A percentile compares a stretch with the other conserved stretches of the same genome.
phyloP scores from a whole-genome alignment of 106 monocot species.

The Triglochin maritima region DNA sequence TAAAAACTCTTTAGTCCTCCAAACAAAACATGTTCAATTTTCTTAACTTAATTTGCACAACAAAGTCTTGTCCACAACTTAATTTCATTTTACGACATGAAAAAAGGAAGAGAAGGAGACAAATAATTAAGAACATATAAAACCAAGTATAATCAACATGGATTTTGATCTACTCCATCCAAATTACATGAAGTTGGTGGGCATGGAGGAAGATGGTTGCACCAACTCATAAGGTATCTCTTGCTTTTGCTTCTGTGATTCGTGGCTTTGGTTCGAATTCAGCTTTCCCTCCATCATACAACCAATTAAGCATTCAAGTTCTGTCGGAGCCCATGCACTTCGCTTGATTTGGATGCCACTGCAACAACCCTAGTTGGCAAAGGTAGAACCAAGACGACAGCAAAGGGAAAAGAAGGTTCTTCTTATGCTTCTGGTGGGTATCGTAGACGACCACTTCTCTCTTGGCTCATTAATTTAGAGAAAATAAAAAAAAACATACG shows the following conservation, averaged over 20 bases:
- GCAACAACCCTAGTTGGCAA: background rate
- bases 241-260: slow-evolving; percentile 11
- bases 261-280: background rate
- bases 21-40: background rate
- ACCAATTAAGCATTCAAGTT: background rate
- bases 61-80: background rate
- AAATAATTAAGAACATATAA: background rate
- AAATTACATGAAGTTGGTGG: slow-evolving; percentile 36
- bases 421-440: background rate
- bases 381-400: background rate
- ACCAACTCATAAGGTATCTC: slow-evolving; percentile 26
- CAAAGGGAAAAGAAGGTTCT: background rate
- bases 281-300: background rate
- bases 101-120: background rate
- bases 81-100: background rate
- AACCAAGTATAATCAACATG: background rate
- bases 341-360: background rate
- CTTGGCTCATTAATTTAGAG: background rate
- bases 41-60: background rate
- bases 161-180: background rate
- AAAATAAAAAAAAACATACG: background rate
- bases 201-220: slow-evolving; percentile 30
- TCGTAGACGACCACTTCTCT: background rate
- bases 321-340: background rate
- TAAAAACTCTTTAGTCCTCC: background rate